Evolutionary conservation across 2,329 filamentous ascomycete genomes (phyloP).

Genomic region (Talaromyces piceae): DNA sequence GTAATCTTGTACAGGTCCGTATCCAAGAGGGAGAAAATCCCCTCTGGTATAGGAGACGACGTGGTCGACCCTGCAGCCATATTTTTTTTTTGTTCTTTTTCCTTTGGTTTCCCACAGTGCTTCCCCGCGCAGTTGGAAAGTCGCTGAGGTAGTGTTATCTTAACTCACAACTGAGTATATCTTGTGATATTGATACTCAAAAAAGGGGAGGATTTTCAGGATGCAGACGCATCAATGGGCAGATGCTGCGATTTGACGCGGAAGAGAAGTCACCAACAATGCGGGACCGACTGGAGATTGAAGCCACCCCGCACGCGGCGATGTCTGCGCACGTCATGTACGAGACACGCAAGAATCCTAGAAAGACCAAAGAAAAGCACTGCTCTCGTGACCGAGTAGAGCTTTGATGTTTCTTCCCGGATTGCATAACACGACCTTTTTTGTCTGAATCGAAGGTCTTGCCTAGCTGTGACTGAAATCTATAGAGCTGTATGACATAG

Average conservation of each 20-base stretch:
- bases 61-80: constrained; percentile 23
- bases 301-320: background rate
- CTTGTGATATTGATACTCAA: background rate
- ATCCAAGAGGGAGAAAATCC: constrained; percentile 74
- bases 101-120: too few relatives aligned
- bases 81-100: background rate
- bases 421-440: too few relatives aligned
- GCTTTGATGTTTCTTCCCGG: too few relatives aligned
- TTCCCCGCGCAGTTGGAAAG: background rate
- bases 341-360: too few relatives aligned
- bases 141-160: background rate
- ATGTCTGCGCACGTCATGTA: background rate
- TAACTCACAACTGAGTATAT: background rate
- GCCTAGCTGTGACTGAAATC: too few relatives aligned
- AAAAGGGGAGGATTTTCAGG: background rate
- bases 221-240: background rate
- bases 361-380: too few relatives aligned
- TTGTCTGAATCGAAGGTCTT: too few relatives aligned
- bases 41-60: constrained; percentile 46
- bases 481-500: too few relatives aligned
- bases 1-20: constrained; percentile 93
- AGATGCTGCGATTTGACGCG: background rate
- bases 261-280: background rate
- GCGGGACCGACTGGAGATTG: background rate
- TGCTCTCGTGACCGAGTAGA: too few relatives aligned